Conservation (phyloP, 208 protist genomes). For the Naegleria lovaniensis region DNA sequence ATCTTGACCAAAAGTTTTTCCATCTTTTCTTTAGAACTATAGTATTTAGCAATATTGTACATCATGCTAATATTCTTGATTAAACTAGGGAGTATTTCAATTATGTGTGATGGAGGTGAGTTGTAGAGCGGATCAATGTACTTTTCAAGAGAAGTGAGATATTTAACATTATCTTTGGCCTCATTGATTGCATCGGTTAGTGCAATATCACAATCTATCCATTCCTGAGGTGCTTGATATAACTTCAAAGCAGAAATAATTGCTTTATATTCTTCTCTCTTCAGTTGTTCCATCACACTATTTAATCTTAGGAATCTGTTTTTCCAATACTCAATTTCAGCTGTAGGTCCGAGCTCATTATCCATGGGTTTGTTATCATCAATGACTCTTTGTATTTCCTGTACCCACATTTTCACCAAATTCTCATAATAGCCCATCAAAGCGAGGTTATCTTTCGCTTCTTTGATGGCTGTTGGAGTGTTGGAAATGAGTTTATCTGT, state of each 20-base stretch:
- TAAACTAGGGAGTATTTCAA: conserved; percentile 81
- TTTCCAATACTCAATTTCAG: conserved; percentile 88
- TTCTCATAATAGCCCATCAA: conserved; percentile 27
- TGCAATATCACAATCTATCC: conserved; percentile 70
- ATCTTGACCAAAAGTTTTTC: conserved; percentile 93
- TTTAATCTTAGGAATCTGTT: conserved; percentile 78
- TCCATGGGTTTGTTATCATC: conserved; percentile 20
- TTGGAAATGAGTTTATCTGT: conserved; percentile 23
- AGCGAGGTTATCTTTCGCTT: conserved; percentile 23
- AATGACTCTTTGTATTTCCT: conserved; percentile 30
- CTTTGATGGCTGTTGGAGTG: conserved; percentile 30
- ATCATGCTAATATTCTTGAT: conserved; percentile 94
- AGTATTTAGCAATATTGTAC: conserved; percentile 90
- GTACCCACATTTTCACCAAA: conserved; percentile 36
- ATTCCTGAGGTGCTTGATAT: conserved; percentile 66
- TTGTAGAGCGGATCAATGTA: conserved; percentile 91
- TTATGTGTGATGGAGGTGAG: conserved; percentile 78
- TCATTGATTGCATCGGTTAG: conserved; percentile 89
- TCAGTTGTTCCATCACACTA: conserved; percentile 62
- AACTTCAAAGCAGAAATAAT: conserved; percentile 68
- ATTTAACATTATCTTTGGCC: conserved; percentile 96
- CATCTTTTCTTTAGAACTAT: conserved; percentile 80
- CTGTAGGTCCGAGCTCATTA: conserved; percentile 67
- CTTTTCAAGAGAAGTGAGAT: conserved; percentile 88
- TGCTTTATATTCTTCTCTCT: conserved; percentile 68